Percentiles rank a stretch among this genome's conserved stretches.
These are phyloP conservation scores for Phlyctochytrium bullatum DNA, from an alignment of 192 early-diverging fungal species.

Conservation along the genomic window DNA sequence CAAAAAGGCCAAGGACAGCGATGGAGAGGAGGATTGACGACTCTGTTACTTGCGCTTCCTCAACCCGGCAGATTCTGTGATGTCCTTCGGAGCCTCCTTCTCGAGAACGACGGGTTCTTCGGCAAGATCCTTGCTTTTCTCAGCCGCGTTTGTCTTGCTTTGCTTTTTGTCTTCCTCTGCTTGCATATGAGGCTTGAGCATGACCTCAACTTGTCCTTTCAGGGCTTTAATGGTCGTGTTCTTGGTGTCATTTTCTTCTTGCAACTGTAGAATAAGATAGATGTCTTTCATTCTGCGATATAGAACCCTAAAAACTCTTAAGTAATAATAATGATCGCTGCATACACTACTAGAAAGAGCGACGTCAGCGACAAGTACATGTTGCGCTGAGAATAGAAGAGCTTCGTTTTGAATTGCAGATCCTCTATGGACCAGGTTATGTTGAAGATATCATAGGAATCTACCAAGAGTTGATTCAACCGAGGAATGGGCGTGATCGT, in stretches of 20 bases:
- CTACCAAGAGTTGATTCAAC: constrained; percentile 14
- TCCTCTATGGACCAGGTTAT: constrained; percentile 13
- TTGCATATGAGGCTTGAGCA: constrained; percentile 12
- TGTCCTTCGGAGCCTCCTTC: constrained; percentile 4
- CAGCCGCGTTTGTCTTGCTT: constrained; percentile 15
- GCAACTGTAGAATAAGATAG: constrained; percentile 31
- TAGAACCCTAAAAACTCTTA: constrained; percentile 22
- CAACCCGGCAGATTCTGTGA: constrained; percentile 12
- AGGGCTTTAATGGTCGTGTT: constrained; percentile 20
- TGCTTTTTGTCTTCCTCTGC: constrained; percentile 5
- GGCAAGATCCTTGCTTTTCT: too few species aligned
- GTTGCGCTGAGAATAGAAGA: constrained; percentile 51
- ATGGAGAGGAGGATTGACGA: constrained; percentile 23
- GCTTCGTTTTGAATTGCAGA: constrained; percentile 28
- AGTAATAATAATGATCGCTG: constrained; percentile 5
- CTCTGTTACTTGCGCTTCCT: constrained; percentile 27
- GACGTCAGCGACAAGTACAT: constrained; percentile 49
- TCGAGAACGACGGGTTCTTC: not conserved
- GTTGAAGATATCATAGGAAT: not conserved
- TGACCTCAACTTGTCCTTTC: constrained; percentile 20
- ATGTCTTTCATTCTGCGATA: constrained; percentile 47
- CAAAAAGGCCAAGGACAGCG: constrained; percentile 32
- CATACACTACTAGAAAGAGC: constrained; percentile 50
- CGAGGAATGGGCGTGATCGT: constrained; percentile 15
- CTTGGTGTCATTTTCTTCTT: constrained; percentile 15